Base-by-base conservation (phyloP, 2,329 filamentous ascomycete genomes). In the Clonostachys byssicola region DNA sequence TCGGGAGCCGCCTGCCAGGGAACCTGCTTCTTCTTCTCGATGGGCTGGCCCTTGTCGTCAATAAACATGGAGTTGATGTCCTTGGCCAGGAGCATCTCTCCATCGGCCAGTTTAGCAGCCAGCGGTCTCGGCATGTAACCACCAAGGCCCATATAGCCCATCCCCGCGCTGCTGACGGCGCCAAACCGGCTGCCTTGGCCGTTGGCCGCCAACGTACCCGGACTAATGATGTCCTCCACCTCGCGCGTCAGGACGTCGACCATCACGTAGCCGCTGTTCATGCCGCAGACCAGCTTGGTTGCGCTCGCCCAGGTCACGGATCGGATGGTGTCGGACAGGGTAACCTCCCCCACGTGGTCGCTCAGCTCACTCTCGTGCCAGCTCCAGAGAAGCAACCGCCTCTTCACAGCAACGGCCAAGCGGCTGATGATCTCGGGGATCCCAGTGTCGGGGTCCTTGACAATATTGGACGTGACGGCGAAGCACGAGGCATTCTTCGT, bases 51-150 rank as follows among this genome's bases (percentile, higher is more conserved):
- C 33, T 90, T 78, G 12, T 86, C 81, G 49, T 94, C 86, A 54
- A 96, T 88, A 63, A 99, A 99, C 45, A 96, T 72, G 2, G 92
- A 95, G 63, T 96, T 95, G 58, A 96, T 90, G 57, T 99, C 94
- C 65, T 95, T 96, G n/a, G 92, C 90, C n/a, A 99, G 76, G 49
- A 99, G 71, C 62, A 97, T 81, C 67, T 96, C 82, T 5, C 89
- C 88, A 53, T 95, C 88, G 4, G 83, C 81, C 12, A 99, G 75
- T 55, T 86, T 86, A 6, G 92, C 86, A 6, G 89, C 89, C 57
- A 99, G 76, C 7, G 94, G 95, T 60, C 89, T 95, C 2, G 94
- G 92, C 47, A 92, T 89, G 72, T 91, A 94, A 40, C 89, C 88
- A 44, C 89, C 91, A 62, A 97, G 85, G 2, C 92, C 92, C 80